These are phyloP conservation scores for Aleurites moluccanus DNA, from an alignment of 441 rosid genomes.

Conservation along the genomic window DNA sequence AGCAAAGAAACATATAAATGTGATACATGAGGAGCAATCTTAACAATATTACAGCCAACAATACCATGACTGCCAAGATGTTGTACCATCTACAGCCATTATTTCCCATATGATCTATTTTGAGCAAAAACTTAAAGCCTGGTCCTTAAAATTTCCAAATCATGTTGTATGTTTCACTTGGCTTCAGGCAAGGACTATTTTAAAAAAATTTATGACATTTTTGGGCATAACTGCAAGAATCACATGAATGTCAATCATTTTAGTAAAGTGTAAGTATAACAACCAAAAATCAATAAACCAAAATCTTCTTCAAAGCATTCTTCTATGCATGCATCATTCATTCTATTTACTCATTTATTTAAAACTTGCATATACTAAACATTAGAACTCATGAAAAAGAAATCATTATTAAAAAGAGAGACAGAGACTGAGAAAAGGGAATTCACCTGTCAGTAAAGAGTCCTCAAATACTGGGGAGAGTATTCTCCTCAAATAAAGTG, in stretches of 20 bases:
- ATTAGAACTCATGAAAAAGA: neutral
- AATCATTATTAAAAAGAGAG: neutral
- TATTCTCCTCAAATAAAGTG: constrained; percentile 71
- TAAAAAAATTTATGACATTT: too few species aligned
- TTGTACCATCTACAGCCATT: neutral
- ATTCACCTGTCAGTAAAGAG: constrained; percentile 80
- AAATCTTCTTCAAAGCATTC: neutral
- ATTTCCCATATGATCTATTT: neutral
- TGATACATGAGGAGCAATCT: neutral
- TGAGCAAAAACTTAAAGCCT: neutral
- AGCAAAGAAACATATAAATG: neutral
- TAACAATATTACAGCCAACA: constrained; percentile 3
- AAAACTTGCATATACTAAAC: neutral
- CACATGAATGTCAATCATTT: neutral
- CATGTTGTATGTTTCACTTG: neutral
- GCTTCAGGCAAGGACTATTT: neutral
- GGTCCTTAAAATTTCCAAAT: constrained; percentile 4
- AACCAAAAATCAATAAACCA: neutral
- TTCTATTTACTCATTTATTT: constrained; percentile 9
- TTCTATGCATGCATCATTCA: constrained; percentile 3
- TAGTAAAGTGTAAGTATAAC: neutral
- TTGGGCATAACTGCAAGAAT: neutral
- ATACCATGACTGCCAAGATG: neutral
- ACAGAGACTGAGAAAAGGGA: constrained; percentile 7
- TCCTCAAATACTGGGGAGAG: constrained; percentile 85